These are phyloP conservation scores for Blastobotrys illinoisensis DNA, from an alignment of 1,139 yeast species.

Conservation along the genomic window DNA sequence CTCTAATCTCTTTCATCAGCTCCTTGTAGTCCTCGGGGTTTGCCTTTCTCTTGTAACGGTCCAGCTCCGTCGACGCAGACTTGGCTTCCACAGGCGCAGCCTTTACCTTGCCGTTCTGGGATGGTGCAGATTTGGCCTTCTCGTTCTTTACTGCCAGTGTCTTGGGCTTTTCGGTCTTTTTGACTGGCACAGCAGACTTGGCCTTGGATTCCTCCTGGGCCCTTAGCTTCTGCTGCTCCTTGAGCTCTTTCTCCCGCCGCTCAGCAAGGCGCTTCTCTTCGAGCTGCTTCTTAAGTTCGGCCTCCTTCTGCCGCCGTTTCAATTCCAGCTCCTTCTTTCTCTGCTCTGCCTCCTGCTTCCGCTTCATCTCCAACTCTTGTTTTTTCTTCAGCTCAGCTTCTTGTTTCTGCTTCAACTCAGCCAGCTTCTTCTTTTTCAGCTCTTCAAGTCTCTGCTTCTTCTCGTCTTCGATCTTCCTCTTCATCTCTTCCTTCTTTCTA, in stretches of 20 bases:
- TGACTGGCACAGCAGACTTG: neutral
- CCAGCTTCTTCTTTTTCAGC: constrained; percentile 7
- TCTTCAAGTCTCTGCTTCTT: constrained; percentile 2
- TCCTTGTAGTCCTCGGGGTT: neutral
- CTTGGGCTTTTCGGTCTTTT: neutral
- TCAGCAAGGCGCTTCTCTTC: constrained; percentile 3
- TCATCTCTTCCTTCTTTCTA: neutral
- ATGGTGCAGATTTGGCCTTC: too few species aligned
- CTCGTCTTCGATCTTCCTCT: neutral
- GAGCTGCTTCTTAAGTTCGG: constrained; percentile 4
- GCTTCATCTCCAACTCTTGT: constrained; percentile 1
- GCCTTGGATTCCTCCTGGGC: neutral
- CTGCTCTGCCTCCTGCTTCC: constrained; percentile 2
- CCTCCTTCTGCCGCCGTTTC: constrained; percentile 1
- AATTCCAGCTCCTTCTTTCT: constrained; percentile 3
- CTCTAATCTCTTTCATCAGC: neutral
- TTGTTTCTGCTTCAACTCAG: constrained; percentile 6
- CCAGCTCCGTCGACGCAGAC: too few species aligned
- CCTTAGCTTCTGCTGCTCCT: constrained; percentile 1
- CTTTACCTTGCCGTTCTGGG: too few species aligned
- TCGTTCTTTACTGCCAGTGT: too few species aligned
- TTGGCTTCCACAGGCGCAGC: too few species aligned
- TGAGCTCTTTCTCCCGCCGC: neutral
- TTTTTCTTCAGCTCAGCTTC: constrained; percentile 4
- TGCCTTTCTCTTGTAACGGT: neutral